Evolutionary conservation across 106 monocot species (phyloP).

Genomic region (Xerophyta viscosa): DNA sequence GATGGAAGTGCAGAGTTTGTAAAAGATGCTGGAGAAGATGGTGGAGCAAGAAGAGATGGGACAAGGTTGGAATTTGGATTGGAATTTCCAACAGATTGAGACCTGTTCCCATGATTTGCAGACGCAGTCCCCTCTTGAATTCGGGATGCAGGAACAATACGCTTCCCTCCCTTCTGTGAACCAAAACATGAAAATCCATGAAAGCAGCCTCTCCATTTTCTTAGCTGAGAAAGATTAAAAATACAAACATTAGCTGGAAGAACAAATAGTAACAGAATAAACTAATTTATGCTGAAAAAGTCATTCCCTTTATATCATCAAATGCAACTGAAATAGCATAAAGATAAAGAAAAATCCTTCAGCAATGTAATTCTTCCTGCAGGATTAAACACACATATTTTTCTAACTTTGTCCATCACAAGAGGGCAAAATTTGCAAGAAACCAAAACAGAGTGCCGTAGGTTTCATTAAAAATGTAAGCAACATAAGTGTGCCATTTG

Average conservation of each 20-base stretch:
- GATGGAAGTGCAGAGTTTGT: constrained; percentile 91
- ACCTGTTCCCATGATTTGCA: constrained; percentile 32
- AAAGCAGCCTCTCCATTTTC: constrained; percentile 78
- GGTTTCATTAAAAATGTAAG: no score
- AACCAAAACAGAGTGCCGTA: no score
- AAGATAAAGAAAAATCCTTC: no score
- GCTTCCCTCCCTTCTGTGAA: constrained; percentile 76
- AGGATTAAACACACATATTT: no score
- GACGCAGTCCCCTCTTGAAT: constrained; percentile 60
- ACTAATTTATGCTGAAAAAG: background rate
- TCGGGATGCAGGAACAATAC: constrained; percentile 88
- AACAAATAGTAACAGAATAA: background rate
- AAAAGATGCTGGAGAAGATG: constrained; percentile 96
- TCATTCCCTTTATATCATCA: no score
- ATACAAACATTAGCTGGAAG: constrained; percentile 1
- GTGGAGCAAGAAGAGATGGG: constrained; percentile 91
- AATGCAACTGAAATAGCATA: no score
- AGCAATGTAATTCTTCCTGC: no score
- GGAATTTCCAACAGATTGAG: constrained; percentile 37
- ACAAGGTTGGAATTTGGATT: constrained; percentile 49
- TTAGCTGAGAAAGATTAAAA: constrained; percentile 31
- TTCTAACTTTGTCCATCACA: no score
- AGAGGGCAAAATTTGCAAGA: no score
- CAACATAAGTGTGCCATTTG: no score
- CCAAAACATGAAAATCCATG: constrained; percentile 81